These are phyloP conservation scores for Oryza rufipogon DNA, from an alignment of 176 grass and related monocot species.

Conservation along the genomic window DNA sequence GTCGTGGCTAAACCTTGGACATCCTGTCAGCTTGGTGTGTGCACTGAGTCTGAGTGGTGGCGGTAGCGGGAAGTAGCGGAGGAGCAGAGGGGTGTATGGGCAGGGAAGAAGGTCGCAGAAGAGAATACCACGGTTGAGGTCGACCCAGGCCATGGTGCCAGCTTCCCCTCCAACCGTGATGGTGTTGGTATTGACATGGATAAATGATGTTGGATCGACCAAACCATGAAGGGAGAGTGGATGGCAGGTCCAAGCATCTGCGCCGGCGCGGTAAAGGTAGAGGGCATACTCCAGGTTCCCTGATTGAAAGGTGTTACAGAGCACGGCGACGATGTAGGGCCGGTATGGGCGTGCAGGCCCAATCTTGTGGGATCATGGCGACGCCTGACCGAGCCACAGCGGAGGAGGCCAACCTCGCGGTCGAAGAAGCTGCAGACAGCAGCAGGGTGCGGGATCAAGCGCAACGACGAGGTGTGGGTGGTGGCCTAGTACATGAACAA, in stretches of 20 bases:
- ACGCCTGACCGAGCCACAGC: too few relatives aligned
- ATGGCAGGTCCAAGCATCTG: neutral
- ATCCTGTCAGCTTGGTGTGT: too few relatives aligned
- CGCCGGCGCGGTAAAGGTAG: accelerated
- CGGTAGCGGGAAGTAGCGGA: neutral
- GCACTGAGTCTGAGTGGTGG: too few relatives aligned
- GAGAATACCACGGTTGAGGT: neutral
- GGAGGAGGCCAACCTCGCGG: too few relatives aligned
- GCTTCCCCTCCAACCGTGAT: neutral
- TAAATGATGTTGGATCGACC: neutral
- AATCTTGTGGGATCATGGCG: too few relatives aligned
- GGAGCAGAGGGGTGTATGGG: neutral
- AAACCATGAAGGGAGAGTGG: neutral
- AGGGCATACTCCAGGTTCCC: too few relatives aligned
- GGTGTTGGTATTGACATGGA: neutral
- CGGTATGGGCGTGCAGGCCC: too few relatives aligned
- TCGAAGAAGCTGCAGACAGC: too few relatives aligned
- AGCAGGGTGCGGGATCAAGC: too few relatives aligned
- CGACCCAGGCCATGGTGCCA: constrained; percentile 11
- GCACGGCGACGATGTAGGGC: neutral
- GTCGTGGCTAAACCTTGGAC: neutral
- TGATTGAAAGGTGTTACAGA: neutral
- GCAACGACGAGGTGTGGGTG: too few relatives aligned
- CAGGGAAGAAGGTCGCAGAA: neutral
- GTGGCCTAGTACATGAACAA: neutral